Base-by-base conservation (phyloP, 768 basidiomycete species). In the Pisolithus orientalis region DNA sequence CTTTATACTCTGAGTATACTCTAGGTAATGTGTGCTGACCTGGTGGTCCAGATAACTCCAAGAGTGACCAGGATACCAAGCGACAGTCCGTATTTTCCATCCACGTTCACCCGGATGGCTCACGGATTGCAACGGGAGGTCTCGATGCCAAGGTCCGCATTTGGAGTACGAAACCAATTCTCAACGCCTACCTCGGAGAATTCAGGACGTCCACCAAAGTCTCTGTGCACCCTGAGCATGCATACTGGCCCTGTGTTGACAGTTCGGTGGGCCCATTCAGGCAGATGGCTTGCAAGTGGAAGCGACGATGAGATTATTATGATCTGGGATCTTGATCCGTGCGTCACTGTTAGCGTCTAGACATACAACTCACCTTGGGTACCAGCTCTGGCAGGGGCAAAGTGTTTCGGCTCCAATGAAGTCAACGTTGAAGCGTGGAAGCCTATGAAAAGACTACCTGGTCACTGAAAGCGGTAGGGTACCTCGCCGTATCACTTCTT, bases 371-470 rank as follows among this genome's bases (percentile, higher is more conserved):
- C 43, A 46, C 55, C n/a, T 27, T 49, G 45, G 37, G 52, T 34
- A 53, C 62, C 10, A 94, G 90, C 25, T 78, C 77, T 50, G 87
- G 89, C 21, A 82, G 82, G 49, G 88, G 94, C 16, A 91, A 87
- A 67, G 84, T 94, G 4, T 97, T 97, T 91, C 83, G 95, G 95
- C 10, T 87, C 90, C 21, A 91, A 92, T 58, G 96, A 98, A 62
- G 82, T 94, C 57, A 99, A 99, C 64, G 80, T 96, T 5, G 96
- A 99, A 70, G 91, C 87, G 25, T 99, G 96, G 96, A 97, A 94
- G 64, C 90, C 94, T 5, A 66, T 95, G 63, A 90, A 90, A 59
- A 79, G 94, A 37, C 73, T 99, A 10, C 91, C 91, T 21, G 96
- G 94, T 0, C 96, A 99, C n/a, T 65, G 90, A 92, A 54, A 94